These are phyloP conservation scores for Sporisorium sorghi DNA, from an alignment of 1,284 basidiomycete genomes.

Conservation along the genomic window DNA sequence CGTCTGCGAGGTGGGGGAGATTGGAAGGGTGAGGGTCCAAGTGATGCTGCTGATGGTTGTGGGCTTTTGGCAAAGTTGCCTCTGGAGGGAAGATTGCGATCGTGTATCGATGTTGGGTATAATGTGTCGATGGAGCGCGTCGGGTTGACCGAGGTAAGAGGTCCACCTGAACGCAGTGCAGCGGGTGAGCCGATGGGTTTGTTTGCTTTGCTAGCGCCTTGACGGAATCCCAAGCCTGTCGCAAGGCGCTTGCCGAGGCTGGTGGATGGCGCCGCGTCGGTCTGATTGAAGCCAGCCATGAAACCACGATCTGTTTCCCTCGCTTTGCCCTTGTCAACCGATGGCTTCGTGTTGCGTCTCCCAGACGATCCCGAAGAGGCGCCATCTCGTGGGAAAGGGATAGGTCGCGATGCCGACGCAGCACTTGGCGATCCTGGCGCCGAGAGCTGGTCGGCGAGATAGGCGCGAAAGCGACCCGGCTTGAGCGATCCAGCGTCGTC, in stretches of 20 bases:
- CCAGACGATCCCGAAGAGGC: constrained; percentile 5
- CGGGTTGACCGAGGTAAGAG: constrained; percentile 5
- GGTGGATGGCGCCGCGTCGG: constrained; percentile 22
- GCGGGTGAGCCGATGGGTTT: constrained; percentile 5
- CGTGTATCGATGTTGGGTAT: constrained; percentile 16
- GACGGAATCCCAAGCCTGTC: constrained; percentile 38
- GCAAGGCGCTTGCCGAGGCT: constrained; percentile 41
- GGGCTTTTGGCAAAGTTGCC: constrained; percentile 7
- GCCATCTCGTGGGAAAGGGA: constrained; percentile 34
- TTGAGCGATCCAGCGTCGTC: constrained; percentile 54
- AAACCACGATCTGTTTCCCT: constrained; percentile 24
- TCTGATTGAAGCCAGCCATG: constrained; percentile 28
- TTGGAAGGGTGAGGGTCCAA: constrained; percentile 40
- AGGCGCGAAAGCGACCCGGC: constrained; percentile 49
- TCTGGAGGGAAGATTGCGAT: not conserved
- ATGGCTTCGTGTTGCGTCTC: constrained; percentile 14
- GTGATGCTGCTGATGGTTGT: constrained; percentile 8
- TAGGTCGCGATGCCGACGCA: constrained; percentile 21
- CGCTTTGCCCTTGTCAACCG: constrained; percentile 34
- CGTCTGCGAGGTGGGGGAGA: constrained; percentile 33
- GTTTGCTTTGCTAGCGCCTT: constrained; percentile 13
- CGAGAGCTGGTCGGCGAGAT: constrained; percentile 46
- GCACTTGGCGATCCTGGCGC: constrained; percentile 3
- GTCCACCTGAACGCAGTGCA: constrained; percentile 6
- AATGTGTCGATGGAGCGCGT: constrained; percentile 17